These are phyloP conservation scores for Scorias spongiosa DNA, from an alignment of 2,329 filamentous ascomycete species.

Conservation along the genomic window DNA sequence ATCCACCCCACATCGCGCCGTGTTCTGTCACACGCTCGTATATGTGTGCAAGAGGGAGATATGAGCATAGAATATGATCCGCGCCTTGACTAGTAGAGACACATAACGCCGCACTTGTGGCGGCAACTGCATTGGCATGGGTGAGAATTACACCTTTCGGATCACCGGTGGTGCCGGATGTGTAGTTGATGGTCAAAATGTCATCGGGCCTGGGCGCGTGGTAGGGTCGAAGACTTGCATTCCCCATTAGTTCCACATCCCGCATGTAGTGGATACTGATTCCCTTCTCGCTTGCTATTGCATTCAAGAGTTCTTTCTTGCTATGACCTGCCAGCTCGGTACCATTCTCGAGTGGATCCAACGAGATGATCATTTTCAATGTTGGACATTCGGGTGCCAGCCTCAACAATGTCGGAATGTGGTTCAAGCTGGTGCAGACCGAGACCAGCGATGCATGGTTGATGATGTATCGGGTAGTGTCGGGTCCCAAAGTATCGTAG, in stretches of 20 bases:
- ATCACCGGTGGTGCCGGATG: slow-evolving; percentile 67
- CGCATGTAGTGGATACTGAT: slow-evolving; percentile 64
- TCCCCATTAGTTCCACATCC: slow-evolving; percentile 70
- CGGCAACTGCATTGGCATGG: slow-evolving; percentile 67
- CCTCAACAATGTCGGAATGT: slow-evolving; percentile 69
- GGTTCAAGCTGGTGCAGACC: slow-evolving; percentile 63
- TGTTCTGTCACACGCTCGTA: slow-evolving; percentile 79
- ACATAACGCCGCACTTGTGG: slow-evolving; percentile 45
- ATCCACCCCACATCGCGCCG: slow-evolving; percentile 53
- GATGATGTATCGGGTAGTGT: slow-evolving; percentile 88
- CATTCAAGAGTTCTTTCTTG: slow-evolving; percentile 63
- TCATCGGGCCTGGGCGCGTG: slow-evolving; percentile 61
- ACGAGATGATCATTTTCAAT: slow-evolving; percentile 73
- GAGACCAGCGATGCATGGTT: slow-evolving; percentile 68
- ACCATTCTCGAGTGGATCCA: slow-evolving; percentile 69
- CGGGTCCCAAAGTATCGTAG: slow-evolving; percentile 87
- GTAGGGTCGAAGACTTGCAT: slow-evolving; percentile 51
- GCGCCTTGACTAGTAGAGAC: slow-evolving; percentile 32
- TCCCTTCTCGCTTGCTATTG: slow-evolving; percentile 57
- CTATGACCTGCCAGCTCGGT: slow-evolving; percentile 57
- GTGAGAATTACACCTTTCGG: slow-evolving; percentile 76
- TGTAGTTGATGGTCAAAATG: slow-evolving; percentile 81
- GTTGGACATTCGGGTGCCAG: slow-evolving; percentile 60
- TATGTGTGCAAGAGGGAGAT: slow-evolving; percentile 88
- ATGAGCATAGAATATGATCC: slow-evolving; percentile 61